Base-by-base conservation (phyloP, 2,329 filamentous ascomycete species). In the Pleomassaria siparia region DNA sequence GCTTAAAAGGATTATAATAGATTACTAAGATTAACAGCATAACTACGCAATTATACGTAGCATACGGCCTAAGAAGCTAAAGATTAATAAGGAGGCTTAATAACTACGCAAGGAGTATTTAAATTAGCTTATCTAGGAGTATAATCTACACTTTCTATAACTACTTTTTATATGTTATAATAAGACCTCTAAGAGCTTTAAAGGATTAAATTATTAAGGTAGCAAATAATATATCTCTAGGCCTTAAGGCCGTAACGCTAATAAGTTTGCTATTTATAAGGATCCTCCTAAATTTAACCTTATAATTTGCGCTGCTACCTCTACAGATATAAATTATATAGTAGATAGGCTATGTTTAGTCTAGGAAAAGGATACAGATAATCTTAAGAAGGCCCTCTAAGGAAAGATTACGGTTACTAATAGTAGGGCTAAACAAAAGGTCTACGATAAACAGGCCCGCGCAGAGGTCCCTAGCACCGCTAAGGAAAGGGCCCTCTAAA, bases 21-120 rank as follows among this genome's bases (percentile, higher is more conserved):
- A 41, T 10, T 22, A 41, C 39, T 15, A 15, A 25, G 18, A 28
- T 26, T 20, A 25, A 4, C 4, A 10, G 13, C 24, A 41, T 15
- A 25, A 25, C 39, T 41, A 41, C 39, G 39, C 39, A 26, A 41
- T 41, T 9, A 22, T 41, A 25, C 24, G 24, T 26, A 15, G 39
- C 24, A 12, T 28, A 28, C 39, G 28, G 8, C 5, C 11, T 9
- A 25, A 25, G 24, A 41, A 41, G 28, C 24, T 22, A 8, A 10
- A 20, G 4, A 20, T 41, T 8, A 20, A 41, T 16, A 21, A 41
- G 11, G 24, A 26, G n/a, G 10, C 5, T 39, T 7, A 13, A 13
- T 5, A 18, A 12, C 15, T 15, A n/a, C 12, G 36, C 4, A 25
- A 9, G 4, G 24, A 29, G 6, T 41, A 25, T 25, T 25, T 13